Evolutionary conservation across 345 rosid genomes (phyloP).

Genomic region (Syzygium aqueum): DNA sequence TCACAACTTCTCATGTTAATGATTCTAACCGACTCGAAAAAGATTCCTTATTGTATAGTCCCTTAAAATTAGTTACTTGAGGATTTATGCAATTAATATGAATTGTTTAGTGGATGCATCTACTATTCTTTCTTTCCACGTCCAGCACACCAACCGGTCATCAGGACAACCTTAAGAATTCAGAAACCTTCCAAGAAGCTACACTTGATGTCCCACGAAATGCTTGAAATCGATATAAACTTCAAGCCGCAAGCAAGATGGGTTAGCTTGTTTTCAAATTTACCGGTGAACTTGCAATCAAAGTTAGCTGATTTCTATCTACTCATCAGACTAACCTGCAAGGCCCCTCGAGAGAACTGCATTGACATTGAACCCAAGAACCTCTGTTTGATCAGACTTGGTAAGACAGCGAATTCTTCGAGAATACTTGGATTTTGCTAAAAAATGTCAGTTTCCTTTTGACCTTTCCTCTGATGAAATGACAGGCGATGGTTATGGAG

Average conservation of each 20-base stretch:
- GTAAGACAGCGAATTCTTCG: not conserved
- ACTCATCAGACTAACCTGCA: not conserved
- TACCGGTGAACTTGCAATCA: not conserved
- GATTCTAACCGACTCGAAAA: not conserved
- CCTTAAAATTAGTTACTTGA: not conserved
- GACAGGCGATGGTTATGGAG: slow-evolving; percentile 9
- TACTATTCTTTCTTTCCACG: not conserved
- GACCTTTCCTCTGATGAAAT: not conserved
- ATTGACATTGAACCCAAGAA: not conserved
- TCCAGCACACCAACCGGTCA: not conserved
- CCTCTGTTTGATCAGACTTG: not conserved
- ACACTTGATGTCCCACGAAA: not conserved
- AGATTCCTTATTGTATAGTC: not conserved
- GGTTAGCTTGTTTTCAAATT: not conserved
- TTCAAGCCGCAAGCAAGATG: not conserved
- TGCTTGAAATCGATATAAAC: not conserved
- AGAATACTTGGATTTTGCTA: not conserved
- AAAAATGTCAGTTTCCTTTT: not conserved
- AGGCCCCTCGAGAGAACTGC: not conserved
- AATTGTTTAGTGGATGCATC: not conserved
- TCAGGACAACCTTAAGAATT: not conserved
- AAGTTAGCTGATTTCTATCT: not conserved
- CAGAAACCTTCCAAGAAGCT: not conserved
- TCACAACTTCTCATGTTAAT: not conserved
- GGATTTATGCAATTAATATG: not conserved